Conservation (phyloP, 495 filamentous ascomycete species). For the Astrocystis sublimbata region DNA sequence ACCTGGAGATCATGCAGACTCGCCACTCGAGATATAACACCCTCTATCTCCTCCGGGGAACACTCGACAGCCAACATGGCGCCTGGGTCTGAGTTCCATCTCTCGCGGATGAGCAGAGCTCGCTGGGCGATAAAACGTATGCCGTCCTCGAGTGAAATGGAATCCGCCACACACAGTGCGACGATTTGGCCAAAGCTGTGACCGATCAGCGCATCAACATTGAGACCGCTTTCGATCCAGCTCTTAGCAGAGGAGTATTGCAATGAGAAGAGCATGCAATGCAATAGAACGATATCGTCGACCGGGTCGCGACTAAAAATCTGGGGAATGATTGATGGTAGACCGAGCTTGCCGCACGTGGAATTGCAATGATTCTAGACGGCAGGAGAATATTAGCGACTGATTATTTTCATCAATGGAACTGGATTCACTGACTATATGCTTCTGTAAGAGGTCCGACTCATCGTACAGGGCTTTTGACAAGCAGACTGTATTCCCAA, state of each 20-base stretch:
- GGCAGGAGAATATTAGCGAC: too few species aligned
- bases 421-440: too few species aligned
- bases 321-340: too few species aligned
- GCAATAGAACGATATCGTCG: too few species aligned
- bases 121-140: constrained; percentile 43
- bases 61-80: too few species aligned
- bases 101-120: constrained; percentile 37
- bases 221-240: constrained; percentile 51
- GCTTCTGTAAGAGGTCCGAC: too few species aligned
- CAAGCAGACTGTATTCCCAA: too few species aligned
- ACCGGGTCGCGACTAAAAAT: too few species aligned
- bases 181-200: constrained; percentile 57
- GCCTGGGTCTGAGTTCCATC: constrained; percentile 45
- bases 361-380: too few species aligned
- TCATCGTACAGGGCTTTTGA: too few species aligned
- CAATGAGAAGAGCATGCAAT: constrained; percentile 46
- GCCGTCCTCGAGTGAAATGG: constrained; percentile 38
- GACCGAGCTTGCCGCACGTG: too few species aligned
- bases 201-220: constrained; percentile 40
- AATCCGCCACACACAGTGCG: constrained; percentile 44
- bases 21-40: not conserved
- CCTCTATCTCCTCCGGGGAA: constrained; percentile 45
- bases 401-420: too few species aligned
- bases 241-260: constrained; percentile 49
- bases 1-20: not conserved